Evolutionary conservation across 2,329 filamentous ascomycete species (phyloP).

Genomic region (Cercospora canescens): DNA sequence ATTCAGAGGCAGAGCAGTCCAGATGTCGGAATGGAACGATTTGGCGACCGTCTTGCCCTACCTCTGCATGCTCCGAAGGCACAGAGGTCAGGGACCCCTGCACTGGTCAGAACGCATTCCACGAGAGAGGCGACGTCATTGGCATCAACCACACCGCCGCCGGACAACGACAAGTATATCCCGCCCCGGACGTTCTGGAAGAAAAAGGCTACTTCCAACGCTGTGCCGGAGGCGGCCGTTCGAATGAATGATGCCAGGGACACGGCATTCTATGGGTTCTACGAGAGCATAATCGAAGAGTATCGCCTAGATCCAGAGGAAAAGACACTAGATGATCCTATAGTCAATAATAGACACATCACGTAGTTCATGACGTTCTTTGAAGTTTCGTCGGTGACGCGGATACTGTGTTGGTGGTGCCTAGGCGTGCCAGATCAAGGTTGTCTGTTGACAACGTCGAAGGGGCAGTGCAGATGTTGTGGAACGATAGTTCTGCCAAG

Average conservation of each 20-base stretch:
- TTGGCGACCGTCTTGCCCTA: background rate
- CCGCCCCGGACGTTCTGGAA: slow-evolving; percentile 15
- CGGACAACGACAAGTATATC: slow-evolving; percentile 14
- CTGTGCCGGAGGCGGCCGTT: background rate
- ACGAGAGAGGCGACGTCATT: background rate
- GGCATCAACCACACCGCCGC: background rate
- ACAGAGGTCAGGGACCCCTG: slow-evolving; percentile 8
- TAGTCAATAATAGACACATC: background rate
- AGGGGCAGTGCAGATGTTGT: background rate
- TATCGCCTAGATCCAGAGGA: slow-evolving; percentile 9
- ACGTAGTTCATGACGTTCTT: background rate
- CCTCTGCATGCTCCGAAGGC: slow-evolving; percentile 8
- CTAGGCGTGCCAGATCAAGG: background rate
- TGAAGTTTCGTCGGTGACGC: background rate
- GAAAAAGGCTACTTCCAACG: slow-evolving; percentile 9
- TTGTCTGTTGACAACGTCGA: background rate
- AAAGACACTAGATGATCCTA: background rate
- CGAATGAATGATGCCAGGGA: slow-evolving; percentile 14
- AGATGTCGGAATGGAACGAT: slow-evolving; percentile 9
- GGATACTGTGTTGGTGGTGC: background rate
- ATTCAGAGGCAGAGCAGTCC: slow-evolving; percentile 2
- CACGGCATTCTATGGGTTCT: slow-evolving; percentile 30
- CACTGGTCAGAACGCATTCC: slow-evolving; percentile 8
- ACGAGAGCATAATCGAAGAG: slow-evolving; percentile 24
- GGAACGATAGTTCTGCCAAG: background rate